These are phyloP conservation scores for Peronospora tabacina DNA, from an alignment of 352 stramenopile genomes.

Conservation along the genomic window DNA sequence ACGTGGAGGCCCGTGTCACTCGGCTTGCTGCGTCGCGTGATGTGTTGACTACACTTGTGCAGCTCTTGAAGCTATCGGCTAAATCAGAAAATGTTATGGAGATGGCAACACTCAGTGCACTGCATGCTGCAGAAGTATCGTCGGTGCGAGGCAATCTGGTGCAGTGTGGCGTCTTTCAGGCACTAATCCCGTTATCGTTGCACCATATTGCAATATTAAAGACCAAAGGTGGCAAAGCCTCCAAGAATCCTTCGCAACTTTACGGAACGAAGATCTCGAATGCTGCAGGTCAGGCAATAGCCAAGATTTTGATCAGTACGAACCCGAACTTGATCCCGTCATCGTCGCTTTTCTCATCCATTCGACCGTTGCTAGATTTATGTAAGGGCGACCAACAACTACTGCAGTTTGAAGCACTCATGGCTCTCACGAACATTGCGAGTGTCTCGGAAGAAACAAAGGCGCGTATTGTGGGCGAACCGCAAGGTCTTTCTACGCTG, in stretches of 20 bases:
- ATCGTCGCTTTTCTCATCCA: conserved; percentile 68
- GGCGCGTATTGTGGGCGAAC: conserved; percentile 67
- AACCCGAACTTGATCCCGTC: conserved; percentile 89
- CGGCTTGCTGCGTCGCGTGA: conserved; percentile 39
- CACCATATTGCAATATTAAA: conserved; percentile 29
- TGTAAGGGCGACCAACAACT: conserved; percentile 91
- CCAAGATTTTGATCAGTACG: conserved; percentile 95
- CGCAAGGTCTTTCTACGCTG: conserved; percentile 63
- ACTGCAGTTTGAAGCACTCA: conserved; percentile 89
- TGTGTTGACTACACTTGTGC: conserved; percentile 65
- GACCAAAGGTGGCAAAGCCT: conserved; percentile 13
- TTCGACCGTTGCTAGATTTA: conserved; percentile 87
- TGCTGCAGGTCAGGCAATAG: conserved; percentile 87
- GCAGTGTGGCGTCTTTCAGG: conserved; percentile 71
- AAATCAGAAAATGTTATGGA: conserved; percentile 75
- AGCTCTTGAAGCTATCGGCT: conserved; percentile 69
- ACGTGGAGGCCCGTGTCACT: conserved; percentile 54
- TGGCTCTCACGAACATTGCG: conserved; percentile 96
- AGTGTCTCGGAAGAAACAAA: conserved; percentile 92
- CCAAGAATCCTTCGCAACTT: conserved; percentile 44
- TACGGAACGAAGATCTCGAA: conserved; percentile 83
- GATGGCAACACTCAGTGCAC: conserved; percentile 59
- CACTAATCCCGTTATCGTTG: conserved; percentile 58
- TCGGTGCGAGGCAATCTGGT: conserved; percentile 68
- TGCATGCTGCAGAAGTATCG: conserved; percentile 58